Base-by-base conservation (phyloP, 192 early-diverging fungal species). In the Coemansia sp. region DNA sequence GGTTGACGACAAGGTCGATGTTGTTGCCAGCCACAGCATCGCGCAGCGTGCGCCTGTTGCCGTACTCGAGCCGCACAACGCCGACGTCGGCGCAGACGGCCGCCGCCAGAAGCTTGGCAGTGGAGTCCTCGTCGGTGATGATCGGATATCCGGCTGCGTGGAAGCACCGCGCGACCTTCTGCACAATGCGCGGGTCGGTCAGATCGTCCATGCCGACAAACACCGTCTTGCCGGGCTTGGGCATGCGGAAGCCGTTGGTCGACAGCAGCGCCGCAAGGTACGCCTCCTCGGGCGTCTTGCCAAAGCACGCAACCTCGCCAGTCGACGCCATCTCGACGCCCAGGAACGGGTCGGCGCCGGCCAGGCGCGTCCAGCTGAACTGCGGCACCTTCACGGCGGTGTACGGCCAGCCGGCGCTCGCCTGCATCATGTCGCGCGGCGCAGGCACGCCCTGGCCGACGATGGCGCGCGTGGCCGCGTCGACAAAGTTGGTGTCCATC, bases 241-340 rank as follows among this genome's bases (percentile, higher is more conserved):
- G 97, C 30, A 99, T 69, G 56, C 91, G 89, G 87, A 98, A 95
- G 60, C 91, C 94, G 81, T 95, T 96, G 69, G 94, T 95, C 46
- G 93, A 88, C 55, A 92, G 86, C 9, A 96, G 84, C 16, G 92
- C 84, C 12, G 90, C 72, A 41, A 95, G 83, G 84, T 91, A 96
- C 6, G 95, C 94, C 69, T 97, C 93, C 49, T 91, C 85, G 57
- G 96, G 91, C 64, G 96, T 90, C 34, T 85, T 84, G 24, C 97
- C 97, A 71, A 99, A 99, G 84, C 95, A 96, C 0, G 97, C 97
- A 16, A 99, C 95, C 85, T 99, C 97, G 61, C 97, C 97, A 4
- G 97, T 99, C 15, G 93, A 95, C 23, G 95, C 91, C 97, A 99
- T 99, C 83, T 99, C 97, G 59, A 99, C 97, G 62, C 95, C 95